phyloP scores from a whole-genome alignment of 768 basidiomycete genomes.

The Panaeolus papilionaceus region DNA sequence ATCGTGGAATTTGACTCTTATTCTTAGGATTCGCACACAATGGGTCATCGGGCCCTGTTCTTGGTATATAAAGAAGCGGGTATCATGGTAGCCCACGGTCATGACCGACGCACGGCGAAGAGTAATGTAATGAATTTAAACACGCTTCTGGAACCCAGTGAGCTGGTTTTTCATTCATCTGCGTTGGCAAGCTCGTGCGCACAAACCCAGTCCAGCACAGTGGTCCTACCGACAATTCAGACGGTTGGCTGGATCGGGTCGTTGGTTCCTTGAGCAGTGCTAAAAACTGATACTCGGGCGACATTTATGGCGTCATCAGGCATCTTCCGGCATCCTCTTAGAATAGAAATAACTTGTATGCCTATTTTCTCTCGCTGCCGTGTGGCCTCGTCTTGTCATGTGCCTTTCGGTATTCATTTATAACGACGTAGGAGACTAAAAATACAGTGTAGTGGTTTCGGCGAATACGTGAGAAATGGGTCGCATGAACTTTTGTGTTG shows the following conservation, averaged over 20 bases:
- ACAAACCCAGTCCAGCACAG: not conserved
- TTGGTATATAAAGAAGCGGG: not conserved
- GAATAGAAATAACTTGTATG: not conserved
- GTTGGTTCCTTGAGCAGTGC: not conserved
- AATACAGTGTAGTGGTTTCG: not conserved
- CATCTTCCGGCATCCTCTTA: not conserved
- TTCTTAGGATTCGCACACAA: not conserved
- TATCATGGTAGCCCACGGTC: not conserved
- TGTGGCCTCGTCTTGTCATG: not conserved
- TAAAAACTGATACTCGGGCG: not conserved
- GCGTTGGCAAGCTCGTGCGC: not conserved
- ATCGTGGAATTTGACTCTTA: constrained; percentile 7
- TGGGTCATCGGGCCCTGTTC: not conserved
- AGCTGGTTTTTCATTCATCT: not conserved
- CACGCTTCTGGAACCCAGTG: not conserved
- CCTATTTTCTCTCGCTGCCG: constrained; percentile 1
- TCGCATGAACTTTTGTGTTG: not conserved
- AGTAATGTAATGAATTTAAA: not conserved
- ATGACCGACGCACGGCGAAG: not conserved
- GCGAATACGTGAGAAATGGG: not conserved
- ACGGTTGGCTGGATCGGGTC: not conserved
- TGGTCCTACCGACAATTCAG: not conserved
- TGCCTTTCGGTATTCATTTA: constrained; percentile 3
- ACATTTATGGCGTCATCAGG: not conserved
- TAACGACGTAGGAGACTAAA: not conserved